A percentile compares a stretch with the other conserved stretches of the same genome.
These are phyloP conservation scores for Aspergillus biplanus DNA, from an alignment of 495 filamentous ascomycete genomes.

Conservation along the genomic window DNA sequence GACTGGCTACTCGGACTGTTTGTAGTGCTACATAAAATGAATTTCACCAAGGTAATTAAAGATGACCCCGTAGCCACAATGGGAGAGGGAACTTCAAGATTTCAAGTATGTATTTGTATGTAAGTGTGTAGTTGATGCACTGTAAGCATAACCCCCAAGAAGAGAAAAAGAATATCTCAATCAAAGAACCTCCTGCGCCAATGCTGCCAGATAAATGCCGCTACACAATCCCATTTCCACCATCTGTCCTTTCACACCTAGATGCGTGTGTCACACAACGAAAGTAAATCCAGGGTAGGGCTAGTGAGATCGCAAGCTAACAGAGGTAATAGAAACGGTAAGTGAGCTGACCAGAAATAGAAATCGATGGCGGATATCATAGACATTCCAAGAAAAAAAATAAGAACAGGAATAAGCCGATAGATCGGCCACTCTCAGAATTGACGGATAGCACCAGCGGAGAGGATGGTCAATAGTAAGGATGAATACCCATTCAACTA, in stretches of 20 bases:
- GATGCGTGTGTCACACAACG: not conserved
- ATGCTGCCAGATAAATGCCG: conserved; percentile 26
- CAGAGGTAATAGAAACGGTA: conserved; percentile 13
- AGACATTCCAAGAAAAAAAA: conserved; percentile 6
- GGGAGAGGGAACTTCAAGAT: not conserved
- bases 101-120: conserved; percentile 2
- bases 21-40: not conserved
- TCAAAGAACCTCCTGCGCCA: conserved; percentile 26
- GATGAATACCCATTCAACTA: conserved; percentile 2
- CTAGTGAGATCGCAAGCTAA: conserved; percentile 12
- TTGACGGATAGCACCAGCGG: conserved; percentile 5
- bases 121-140: conserved; percentile 16
- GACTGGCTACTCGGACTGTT: too few relatives aligned
- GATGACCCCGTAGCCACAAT: not conserved
- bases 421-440: not conserved
- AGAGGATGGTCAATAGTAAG: conserved; percentile 2
- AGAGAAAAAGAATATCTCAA: conserved; percentile 6
- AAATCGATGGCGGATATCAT: conserved; percentile 17
- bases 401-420: not conserved
- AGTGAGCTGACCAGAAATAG: conserved; percentile 1
- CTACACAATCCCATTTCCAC: conserved; percentile 18
- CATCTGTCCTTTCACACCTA: conserved; percentile 5
- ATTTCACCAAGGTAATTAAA: not conserved
- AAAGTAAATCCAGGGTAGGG: conserved; percentile 10
- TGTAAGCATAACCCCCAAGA: conserved; percentile 16